These are phyloP conservation scores for Coemansia sp. DNA, from an alignment of 192 early-diverging fungal species.

Conservation along the genomic window DNA sequence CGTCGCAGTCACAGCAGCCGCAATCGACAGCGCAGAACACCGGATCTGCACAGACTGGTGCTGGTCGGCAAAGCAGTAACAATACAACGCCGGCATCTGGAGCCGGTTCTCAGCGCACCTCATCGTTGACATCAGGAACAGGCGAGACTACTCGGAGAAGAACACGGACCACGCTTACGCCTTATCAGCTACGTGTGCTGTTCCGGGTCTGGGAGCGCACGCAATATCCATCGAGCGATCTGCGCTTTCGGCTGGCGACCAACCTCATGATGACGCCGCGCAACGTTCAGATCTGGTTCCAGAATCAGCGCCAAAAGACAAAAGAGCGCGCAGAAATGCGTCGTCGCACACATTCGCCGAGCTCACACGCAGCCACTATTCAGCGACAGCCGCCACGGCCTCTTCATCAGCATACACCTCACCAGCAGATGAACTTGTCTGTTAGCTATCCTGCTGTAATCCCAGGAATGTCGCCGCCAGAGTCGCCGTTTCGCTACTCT, in stretches of 20 bases:
- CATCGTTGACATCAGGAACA: slow-evolving; percentile 11
- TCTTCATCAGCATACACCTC: slow-evolving; percentile 5
- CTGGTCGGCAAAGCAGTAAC: neutral
- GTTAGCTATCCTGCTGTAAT: slow-evolving; percentile 20
- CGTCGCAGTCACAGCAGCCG: slow-evolving; percentile 1
- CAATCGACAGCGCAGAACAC: slow-evolving; percentile 11
- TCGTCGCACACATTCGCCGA: slow-evolving; percentile 51
- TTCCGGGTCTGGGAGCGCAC: slow-evolving; percentile 64
- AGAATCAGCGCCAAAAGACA: slow-evolving; percentile 80
- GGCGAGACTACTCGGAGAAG: slow-evolving; percentile 41
- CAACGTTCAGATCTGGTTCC: slow-evolving; percentile 91
- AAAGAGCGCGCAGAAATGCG: slow-evolving; percentile 59
- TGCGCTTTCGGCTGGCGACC: slow-evolving; percentile 69
- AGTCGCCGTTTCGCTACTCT: slow-evolving; percentile 47
- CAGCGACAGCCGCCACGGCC: slow-evolving; percentile 14
- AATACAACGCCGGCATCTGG: slow-evolving; percentile 9
- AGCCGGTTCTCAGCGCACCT: slow-evolving; percentile 12
- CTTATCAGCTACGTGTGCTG: slow-evolving; percentile 61
- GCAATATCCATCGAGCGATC: slow-evolving; percentile 71
- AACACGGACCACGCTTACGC: slow-evolving; percentile 61
- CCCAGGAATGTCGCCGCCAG: slow-evolving; percentile 39
- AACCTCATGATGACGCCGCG: slow-evolving; percentile 77
- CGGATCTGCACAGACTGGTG: neutral
- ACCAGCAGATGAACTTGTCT: neutral
- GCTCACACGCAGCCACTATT: slow-evolving; percentile 13